Evolutionary conservation across 176 grass and related monocot species (phyloP).

Genomic region (Bothriochloa decipiens): DNA sequence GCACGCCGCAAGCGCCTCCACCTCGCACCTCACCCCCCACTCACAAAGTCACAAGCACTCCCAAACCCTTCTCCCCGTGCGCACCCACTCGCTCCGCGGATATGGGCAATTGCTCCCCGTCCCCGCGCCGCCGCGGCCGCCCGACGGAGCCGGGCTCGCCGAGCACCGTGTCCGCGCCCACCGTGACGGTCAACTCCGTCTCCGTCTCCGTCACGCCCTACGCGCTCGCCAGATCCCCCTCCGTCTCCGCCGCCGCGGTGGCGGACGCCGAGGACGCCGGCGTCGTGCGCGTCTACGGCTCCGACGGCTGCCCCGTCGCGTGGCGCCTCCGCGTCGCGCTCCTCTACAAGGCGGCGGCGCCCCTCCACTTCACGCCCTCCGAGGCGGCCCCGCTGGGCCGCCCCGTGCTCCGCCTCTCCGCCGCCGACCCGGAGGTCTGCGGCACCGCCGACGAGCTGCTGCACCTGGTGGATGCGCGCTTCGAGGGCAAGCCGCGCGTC

Average conservation of each 20-base stretch:
- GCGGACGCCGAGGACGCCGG: slow-evolving; percentile 21
- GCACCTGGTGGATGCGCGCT: slow-evolving; percentile 65
- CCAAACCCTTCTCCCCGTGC: slow-evolving; percentile 6
- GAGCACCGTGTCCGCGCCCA: neutral
- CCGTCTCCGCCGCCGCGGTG: slow-evolving; percentile 22
- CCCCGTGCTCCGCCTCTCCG: slow-evolving; percentile 75
- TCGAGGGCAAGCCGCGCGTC: slow-evolving; percentile 71
- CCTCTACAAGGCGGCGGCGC: slow-evolving; percentile 85
- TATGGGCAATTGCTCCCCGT: slow-evolving; percentile 68
- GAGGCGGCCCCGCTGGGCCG: slow-evolving; percentile 75
- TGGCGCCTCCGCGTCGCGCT: slow-evolving; percentile 80
- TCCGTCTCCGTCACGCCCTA: slow-evolving; percentile 24
- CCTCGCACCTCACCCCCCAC: neutral
- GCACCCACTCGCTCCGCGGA: neutral
- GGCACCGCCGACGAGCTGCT: slow-evolving; percentile 68
- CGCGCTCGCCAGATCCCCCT: slow-evolving; percentile 56
- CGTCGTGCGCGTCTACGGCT: slow-evolving; percentile 79
- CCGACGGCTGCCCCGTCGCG: slow-evolving; percentile 72
- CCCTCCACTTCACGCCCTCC: slow-evolving; percentile 74
- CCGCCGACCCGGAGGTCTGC: slow-evolving; percentile 59
- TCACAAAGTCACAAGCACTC: neutral
- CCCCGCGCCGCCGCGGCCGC: slow-evolving; percentile 54
- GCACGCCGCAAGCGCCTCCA: neutral
- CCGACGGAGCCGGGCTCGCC: slow-evolving; percentile 39
- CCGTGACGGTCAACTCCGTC: neutral